Evolutionary conservation across 2,329 filamentous ascomycete genomes (phyloP).

Genomic region (Stagonosporopsis chrysanthemi): DNA sequence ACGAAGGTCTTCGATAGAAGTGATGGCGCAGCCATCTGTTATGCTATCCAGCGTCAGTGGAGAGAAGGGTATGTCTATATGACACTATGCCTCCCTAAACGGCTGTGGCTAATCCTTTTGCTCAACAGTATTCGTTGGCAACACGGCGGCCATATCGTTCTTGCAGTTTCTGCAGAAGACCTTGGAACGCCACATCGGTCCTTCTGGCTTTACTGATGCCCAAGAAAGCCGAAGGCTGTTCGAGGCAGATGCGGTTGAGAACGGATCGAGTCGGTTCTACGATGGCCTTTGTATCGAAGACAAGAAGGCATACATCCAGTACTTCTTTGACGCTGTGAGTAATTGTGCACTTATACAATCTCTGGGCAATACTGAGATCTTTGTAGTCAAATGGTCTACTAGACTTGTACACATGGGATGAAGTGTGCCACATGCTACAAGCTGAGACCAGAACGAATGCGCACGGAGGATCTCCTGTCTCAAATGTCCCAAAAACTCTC

Average conservation of each 20-base stretch:
- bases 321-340: conserved; percentile 46
- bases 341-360: conserved; percentile 34
- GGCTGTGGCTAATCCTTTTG: neutral
- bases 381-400: conserved; percentile 13
- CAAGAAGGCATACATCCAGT: conserved; percentile 39
- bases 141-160: conserved; percentile 63
- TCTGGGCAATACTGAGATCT: neutral
- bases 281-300: conserved; percentile 43
- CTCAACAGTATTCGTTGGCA: conserved; percentile 57
- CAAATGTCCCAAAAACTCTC: conserved; percentile 30
- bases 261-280: conserved; percentile 33
- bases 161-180: conserved; percentile 61
- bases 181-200: conserved; percentile 60
- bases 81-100: neutral
- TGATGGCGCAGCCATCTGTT: conserved; percentile 31
- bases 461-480: neutral
- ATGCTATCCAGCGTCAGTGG: conserved; percentile 63
- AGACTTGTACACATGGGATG: conserved; percentile 15
- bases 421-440: conserved; percentile 4
- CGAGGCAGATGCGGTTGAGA: conserved; percentile 53
- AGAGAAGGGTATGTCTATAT: conserved; percentile 52
- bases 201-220: conserved; percentile 62
- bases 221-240: conserved; percentile 62
- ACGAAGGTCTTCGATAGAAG: conserved; percentile 20
- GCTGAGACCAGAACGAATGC: neutral